Evolutionary conservation across 352 stramenopile species (phyloP), one percentile per base, ranked within the genome.

Genomic region (Pythium angustatum): DNA sequence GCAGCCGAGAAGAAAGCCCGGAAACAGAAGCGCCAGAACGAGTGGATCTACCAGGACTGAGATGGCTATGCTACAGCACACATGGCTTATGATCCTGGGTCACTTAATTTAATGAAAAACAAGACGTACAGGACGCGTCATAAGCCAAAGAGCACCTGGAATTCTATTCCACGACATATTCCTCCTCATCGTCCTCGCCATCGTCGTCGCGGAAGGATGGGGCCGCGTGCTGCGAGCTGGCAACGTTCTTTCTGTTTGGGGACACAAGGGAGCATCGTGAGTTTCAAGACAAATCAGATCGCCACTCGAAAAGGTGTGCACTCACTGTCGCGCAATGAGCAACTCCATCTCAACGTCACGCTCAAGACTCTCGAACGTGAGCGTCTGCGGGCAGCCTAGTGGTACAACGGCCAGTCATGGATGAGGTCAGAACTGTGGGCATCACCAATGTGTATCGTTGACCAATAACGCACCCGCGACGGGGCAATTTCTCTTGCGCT

Each of bases 341-440:
- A 95, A 81, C 58, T 95, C 87, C 83, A 95, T 95, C 69, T 94
- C 85, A 43, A 95, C 83, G 44, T 95, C 82, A 44, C 85, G 87
- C 66, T 95, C 87, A 38, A 95, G 75, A 17, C 66, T 79, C 21
- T 71, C 68, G 47, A 88, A 71, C 19, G 66, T 56, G 33, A 95
- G 56, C 44, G 81, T 78, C 24, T 93, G 75, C 6, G 78, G 85
- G 45, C 87, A 95, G 14, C 87, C 87, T 94, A 33, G 26, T n/a
- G 48, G 48, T 27, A 17, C 19, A 31, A n/a, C n/a, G n/a, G n/a
- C n/a, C n/a, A n/a, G n/a, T n/a, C n/a, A n/a, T n/a, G n/a, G n/a
- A n/a, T n/a, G n/a, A n/a, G n/a, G n/a, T n/a, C n/a, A n/a, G n/a
- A n/a, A n/a, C n/a, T n/a, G n/a, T n/a, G n/a, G n/a, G n/a, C n/a